phyloP scores from a whole-genome alignment of 1,139 yeast species.

The Sugiyamaella japonica region DNA sequence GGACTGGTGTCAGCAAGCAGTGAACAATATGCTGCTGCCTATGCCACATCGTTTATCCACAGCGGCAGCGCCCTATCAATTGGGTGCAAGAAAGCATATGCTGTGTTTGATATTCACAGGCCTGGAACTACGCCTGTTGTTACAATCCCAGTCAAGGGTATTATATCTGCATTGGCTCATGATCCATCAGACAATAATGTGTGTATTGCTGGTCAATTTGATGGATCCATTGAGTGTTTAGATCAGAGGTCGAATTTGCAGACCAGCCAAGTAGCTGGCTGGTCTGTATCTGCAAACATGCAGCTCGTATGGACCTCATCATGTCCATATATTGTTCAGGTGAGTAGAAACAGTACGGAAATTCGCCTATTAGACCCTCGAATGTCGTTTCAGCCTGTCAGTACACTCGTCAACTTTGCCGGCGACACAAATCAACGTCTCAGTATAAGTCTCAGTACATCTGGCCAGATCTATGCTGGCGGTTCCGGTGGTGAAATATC shows the following conservation, averaged over 20 bases:
- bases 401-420: constrained; percentile 22
- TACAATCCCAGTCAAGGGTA: constrained; percentile 15
- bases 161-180: constrained; percentile 18
- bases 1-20: constrained; percentile 26
- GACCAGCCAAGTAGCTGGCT: constrained; percentile 10
- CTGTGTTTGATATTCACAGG: constrained; percentile 34
- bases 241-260: constrained; percentile 13
- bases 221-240: constrained; percentile 26
- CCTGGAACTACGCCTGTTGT: constrained; percentile 22
- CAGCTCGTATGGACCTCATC: constrained; percentile 38
- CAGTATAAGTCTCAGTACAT: constrained; percentile 27
- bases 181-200: constrained; percentile 7
- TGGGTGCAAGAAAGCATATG: constrained; percentile 30
- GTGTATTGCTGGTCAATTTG: constrained; percentile 23
- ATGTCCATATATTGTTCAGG: constrained; percentile 33
- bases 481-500: constrained; percentile 33
- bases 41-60: constrained; percentile 24
- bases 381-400: constrained; percentile 31
- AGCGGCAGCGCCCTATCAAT: constrained; percentile 15
- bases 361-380: constrained; percentile 37
- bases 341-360: constrained; percentile 31
- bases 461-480: constrained; percentile 35
- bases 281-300: constrained; percentile 30
- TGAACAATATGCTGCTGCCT: constrained; percentile 26
- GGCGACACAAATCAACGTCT: constrained; percentile 35